These are phyloP conservation scores for Pseudogymnoascus sp. DNA, from an alignment of 2,329 filamentous ascomycete genomes.

Conservation along the genomic window DNA sequence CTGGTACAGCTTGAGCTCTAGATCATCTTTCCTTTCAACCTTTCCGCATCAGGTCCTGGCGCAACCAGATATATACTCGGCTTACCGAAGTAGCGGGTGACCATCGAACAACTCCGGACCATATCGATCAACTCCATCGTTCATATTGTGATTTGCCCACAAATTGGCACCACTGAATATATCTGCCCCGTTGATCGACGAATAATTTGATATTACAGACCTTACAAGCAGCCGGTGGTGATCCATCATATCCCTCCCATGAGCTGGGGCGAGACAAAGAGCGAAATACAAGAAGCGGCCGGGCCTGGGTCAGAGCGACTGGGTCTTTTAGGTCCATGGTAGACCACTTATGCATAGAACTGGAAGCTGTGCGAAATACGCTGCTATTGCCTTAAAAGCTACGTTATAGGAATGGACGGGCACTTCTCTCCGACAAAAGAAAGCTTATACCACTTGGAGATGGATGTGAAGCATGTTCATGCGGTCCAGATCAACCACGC, in stretches of 20 bases:
- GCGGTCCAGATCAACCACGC: conserved; percentile 53
- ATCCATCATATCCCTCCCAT: neutral
- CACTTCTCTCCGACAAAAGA: conserved; percentile 52
- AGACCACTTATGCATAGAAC: conserved; percentile 5
- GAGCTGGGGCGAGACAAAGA: neutral
- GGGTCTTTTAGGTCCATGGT: conserved; percentile 4
- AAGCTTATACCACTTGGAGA: conserved; percentile 60
- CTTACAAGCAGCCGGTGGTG: neutral
- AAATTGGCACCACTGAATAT: neutral
- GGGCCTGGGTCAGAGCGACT: conserved; percentile 4
- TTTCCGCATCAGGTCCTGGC: neutral
- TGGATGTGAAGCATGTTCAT: conserved; percentile 62
- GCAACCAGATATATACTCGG: neutral
- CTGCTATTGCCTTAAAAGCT: neutral
- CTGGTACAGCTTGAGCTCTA: neutral
- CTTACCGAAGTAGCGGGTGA: neutral
- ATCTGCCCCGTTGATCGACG: neutral
- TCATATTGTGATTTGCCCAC: neutral
- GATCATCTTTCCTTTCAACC: neutral
- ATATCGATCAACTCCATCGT: conserved; percentile 1
- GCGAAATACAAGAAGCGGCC: neutral
- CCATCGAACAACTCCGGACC: neutral
- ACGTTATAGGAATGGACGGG: conserved; percentile 45
- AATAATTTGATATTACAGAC: neutral
- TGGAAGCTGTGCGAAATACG: neutral